Percentiles rank a stretch among this genome's conserved stretches.
Conservation (phyloP, 495 filamentous ascomycete species). For the Aspergillus bertholletiae region DNA sequence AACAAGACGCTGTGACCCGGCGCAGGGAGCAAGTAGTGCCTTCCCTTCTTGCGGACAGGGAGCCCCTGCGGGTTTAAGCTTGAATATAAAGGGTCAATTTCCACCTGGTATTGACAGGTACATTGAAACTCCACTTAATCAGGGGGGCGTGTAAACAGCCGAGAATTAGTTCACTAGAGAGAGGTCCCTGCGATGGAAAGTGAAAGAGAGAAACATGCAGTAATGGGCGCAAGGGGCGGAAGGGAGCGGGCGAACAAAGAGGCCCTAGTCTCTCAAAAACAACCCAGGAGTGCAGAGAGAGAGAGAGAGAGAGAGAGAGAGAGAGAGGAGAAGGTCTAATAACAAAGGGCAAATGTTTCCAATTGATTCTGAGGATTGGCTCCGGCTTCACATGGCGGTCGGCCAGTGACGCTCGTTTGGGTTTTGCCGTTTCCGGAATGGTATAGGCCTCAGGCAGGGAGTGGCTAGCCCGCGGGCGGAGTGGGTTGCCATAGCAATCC, state of each 20-base stretch:
- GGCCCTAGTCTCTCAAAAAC: background rate
- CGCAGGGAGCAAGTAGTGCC: background rate
- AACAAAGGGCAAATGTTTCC: background rate
- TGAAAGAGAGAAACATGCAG: constrained; percentile 27
- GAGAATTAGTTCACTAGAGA: constrained; percentile 1
- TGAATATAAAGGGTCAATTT: background rate
- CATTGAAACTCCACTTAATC: background rate
- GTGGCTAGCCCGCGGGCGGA: background rate
- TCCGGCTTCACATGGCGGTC: background rate
- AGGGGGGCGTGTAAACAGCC: constrained; percentile 7
- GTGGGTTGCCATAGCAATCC: constrained; percentile 31
- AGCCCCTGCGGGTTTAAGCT: background rate
- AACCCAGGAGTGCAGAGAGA: too few relatives aligned
- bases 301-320: too few relatives aligned
- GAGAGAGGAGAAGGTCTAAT: background rate
- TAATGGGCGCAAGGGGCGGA: background rate
- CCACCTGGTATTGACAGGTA: background rate
- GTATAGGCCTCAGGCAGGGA: constrained; percentile 18
- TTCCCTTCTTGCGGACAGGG: background rate
- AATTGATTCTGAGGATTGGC: background rate
- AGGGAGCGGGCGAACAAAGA: constrained; percentile 3
- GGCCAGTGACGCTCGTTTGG: constrained; percentile 12
- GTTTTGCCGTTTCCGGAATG: constrained; percentile 19
- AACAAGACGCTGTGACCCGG: constrained; percentile 3
- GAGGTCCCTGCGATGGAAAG: constrained; percentile 17